Conservation (phyloP, 805 yeast species). For the Metschnikowia amazonensis region DNA sequence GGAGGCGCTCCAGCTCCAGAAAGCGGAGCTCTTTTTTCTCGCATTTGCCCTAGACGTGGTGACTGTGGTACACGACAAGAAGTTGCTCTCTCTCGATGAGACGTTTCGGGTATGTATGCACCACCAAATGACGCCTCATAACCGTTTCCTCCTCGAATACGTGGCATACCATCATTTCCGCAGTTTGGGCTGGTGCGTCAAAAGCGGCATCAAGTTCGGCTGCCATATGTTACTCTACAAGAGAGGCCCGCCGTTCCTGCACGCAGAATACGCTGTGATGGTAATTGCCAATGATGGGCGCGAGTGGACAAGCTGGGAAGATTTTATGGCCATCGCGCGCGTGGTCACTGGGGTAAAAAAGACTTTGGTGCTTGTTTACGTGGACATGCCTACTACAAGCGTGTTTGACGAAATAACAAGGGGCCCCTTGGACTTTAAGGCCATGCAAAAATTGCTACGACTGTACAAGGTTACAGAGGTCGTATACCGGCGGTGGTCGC, state of each 20-base stretch:
- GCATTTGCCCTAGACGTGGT: conserved; percentile 52
- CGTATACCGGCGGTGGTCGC: conserved; percentile 77
- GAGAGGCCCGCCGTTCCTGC: conserved; percentile 93
- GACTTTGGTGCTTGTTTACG: conserved; percentile 64
- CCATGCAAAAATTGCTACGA: conserved; percentile 29
- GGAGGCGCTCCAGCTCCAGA: conserved; percentile 65
- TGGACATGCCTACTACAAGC: conserved; percentile 48
- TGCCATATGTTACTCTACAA: conserved; percentile 78
- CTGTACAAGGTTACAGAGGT: conserved; percentile 59
- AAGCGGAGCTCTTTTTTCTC: conserved; percentile 72
- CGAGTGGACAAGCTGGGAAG: conserved; percentile 51
- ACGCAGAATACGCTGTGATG: conserved; percentile 79
- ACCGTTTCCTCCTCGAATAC: conserved; percentile 50
- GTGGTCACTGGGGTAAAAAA: conserved; percentile 87
- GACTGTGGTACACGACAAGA: conserved; percentile 23
- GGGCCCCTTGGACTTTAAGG: conserved; percentile 11
- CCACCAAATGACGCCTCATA: conserved; percentile 4
- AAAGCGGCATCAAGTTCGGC: conserved; percentile 90
- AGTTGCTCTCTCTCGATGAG: conserved; percentile 18
- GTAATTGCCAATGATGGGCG: conserved; percentile 40
- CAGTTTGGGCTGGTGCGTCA: conserved; percentile 90
- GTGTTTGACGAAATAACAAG: conserved; percentile 19
- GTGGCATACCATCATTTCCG: conserved; percentile 83
- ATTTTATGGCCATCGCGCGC: conserved; percentile 60
- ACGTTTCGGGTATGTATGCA: conserved; percentile 26